These are phyloP conservation scores for Boletus vinaceobasis DNA, from an alignment of 768 basidiomycete species.

Conservation along the genomic window DNA sequence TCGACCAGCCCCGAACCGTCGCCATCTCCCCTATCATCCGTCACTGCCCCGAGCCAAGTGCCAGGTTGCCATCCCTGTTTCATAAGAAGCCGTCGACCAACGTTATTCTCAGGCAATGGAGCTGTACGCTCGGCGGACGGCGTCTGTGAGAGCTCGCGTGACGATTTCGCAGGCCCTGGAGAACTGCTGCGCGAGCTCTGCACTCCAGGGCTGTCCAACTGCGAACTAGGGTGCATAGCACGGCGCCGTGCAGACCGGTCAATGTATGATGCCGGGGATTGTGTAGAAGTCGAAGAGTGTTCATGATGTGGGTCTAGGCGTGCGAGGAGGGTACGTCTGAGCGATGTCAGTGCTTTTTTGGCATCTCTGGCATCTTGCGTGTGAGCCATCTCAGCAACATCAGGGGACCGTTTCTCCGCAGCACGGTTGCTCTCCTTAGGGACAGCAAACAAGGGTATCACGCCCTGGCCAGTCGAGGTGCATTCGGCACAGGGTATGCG, in stretches of 20 bases:
- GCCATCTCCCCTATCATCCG: constrained; percentile 1
- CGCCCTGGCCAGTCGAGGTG: constrained; percentile 44
- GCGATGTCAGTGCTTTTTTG: constrained; percentile 61
- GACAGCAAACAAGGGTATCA: constrained; percentile 53
- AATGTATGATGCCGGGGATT: constrained; percentile 39
- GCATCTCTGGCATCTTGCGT: constrained; percentile 41
- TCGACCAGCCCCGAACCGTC: constrained; percentile 42
- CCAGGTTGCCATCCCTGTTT: constrained; percentile 81
- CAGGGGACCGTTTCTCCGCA: constrained; percentile 23
- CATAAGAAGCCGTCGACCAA: constrained; percentile 65
- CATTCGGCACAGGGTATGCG: constrained; percentile 63
- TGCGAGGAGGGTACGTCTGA: constrained; percentile 62
- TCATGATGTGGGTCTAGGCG: constrained; percentile 36
- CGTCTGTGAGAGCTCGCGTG: constrained; percentile 20
- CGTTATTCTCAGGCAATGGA: constrained; percentile 56
- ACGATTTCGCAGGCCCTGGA: constrained; percentile 8
- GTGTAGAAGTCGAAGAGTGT: constrained; percentile 11
- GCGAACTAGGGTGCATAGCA: constrained; percentile 50
- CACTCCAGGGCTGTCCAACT: constrained; percentile 53
- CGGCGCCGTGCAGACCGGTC: constrained; percentile 74
- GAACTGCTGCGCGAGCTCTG: constrained; percentile 25
- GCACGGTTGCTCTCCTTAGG: constrained; percentile 12
- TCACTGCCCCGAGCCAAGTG: constrained; percentile 28
- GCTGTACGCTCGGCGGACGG: constrained; percentile 14
- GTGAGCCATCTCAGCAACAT: constrained; percentile 7